Base-by-base conservation (phyloP, 129 eudicot species). In the Tanacetum coccineum region DNA sequence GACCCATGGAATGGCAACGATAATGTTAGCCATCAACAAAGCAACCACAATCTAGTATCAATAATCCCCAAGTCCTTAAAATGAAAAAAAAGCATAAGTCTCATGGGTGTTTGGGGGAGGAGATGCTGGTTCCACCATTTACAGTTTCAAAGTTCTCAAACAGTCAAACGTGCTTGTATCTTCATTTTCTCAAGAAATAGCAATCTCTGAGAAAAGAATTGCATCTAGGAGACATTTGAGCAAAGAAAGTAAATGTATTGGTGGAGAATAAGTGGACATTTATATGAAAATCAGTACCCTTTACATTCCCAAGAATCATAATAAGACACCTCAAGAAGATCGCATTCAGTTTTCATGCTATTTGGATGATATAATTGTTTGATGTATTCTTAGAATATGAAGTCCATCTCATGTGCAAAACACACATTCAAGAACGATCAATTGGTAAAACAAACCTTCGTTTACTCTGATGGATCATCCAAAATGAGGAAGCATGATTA, bases 401-500 rank as follows among this genome's bases (percentile, higher is more conserved):
- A 56, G 62, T 56, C 39, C 22, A 56, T 8, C 26, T 46, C 48
- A 64, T 47, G 71, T 30, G 60, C 30, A 66, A n/a, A 67, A 47
- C 25, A 66, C 70, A 66, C 45, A 66, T 13, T 64, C 13, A 59
- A 55, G 26, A 61, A 64, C 6, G 42, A 62, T 44, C 36, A 52
- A 73, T 48, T 25, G 44, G 45, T 62, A 68, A 20, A 21, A 65
- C 79, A 46, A 32, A 93, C 99, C 99, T 89, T 81, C 60, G 80
- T 56, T 79, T 82, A 50, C 83, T 84, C 79, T 81, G 90, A 64
- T 89, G 84, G 70, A 89, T 83, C 86, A 94, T 87, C 92, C 88
- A 94, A 81, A 94, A 94, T 60, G 99, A 94, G 40, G 99, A 86
- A 32, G 79, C 83, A 71, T 84, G 96, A 75, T 61, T 82, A 66